A percentile compares a stretch with the other conserved stretches of the same genome.
Conservation (phyloP, 148 eudicot species). For the Tetragonia tetragonoides region DNA sequence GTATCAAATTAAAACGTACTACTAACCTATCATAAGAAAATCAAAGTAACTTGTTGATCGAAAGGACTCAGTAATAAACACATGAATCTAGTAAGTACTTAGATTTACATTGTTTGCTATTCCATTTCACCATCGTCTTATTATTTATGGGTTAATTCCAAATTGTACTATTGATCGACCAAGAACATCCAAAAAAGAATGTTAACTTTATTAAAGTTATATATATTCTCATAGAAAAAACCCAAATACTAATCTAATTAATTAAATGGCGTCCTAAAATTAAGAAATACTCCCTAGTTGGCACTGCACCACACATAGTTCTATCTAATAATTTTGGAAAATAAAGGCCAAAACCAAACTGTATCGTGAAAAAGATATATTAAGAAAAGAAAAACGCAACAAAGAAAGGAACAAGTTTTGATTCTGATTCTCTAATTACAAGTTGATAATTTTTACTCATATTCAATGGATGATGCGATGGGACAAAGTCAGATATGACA, state of each 20-base stretch:
- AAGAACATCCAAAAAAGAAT: no score
- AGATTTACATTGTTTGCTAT: no score
- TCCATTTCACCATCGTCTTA: background rate
- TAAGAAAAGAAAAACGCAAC: background rate
- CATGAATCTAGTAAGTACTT: background rate
- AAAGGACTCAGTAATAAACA: background rate
- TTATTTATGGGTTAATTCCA: background rate
- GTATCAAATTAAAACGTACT: background rate
- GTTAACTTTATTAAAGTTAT: no score
- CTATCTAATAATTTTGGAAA: no score
- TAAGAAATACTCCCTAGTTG: no score
- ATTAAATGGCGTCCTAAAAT: background rate
- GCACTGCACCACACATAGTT: no score
- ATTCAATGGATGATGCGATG: background rate
- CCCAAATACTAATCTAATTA: no score
- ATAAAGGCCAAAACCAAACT: no score
- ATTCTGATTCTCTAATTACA: slow-evolving; percentile 19
- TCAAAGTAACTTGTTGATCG: background rate
- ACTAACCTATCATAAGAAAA: background rate
- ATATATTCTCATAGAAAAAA: no score
- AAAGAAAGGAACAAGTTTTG: slow-evolving; percentile 10
- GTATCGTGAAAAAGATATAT: no score
- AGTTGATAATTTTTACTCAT: slow-evolving; percentile 22
- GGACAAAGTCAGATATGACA: slow-evolving; percentile 20
- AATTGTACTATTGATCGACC: background rate